These are phyloP conservation scores for Globisporangium okanoganense DNA, from an alignment of 352 stramenopile genomes.

Conservation along the genomic window DNA sequence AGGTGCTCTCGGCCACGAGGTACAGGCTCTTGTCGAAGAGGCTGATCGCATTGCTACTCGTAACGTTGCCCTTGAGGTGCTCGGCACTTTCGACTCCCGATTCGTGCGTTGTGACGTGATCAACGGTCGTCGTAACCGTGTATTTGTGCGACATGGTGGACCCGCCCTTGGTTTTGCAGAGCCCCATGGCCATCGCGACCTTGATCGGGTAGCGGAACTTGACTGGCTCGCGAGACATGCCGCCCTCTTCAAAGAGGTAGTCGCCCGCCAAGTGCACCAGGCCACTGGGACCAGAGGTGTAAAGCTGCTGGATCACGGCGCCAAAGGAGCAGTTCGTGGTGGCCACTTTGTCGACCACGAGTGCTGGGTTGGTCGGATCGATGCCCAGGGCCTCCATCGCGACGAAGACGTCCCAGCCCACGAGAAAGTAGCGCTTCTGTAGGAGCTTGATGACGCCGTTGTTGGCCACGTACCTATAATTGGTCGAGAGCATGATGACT, in stretches of 20 bases:
- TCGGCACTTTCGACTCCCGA: neutral
- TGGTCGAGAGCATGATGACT: conserved; percentile 26
- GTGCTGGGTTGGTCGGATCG: conserved; percentile 19
- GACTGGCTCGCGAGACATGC: conserved; percentile 19
- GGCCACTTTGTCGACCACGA: conserved; percentile 3
- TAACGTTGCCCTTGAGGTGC: conserved; percentile 29
- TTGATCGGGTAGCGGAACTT: conserved; percentile 25
- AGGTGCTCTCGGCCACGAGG: conserved; percentile 16
- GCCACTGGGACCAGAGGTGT: conserved; percentile 25
- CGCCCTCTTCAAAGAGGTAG: conserved; percentile 30
- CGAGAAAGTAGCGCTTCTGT: conserved; percentile 25
- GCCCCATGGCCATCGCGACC: conserved; percentile 19
- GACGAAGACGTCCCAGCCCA: conserved; percentile 24
- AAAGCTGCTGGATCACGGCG: conserved; percentile 27
- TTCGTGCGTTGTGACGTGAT: conserved; percentile 20
- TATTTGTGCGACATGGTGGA: conserved; percentile 5
- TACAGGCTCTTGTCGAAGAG: conserved; percentile 25
- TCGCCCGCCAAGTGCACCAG: conserved; percentile 24
- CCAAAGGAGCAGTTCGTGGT: conserved; percentile 23
- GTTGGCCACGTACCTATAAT: conserved; percentile 33
- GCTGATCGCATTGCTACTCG: neutral
- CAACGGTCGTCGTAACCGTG: neutral
- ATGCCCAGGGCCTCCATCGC: conserved; percentile 21
- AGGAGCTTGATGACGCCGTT: conserved; percentile 42
- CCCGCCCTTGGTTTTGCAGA: conserved; percentile 9